These are phyloP conservation scores for Fusarium algeriense DNA, from an alignment of 2,329 filamentous ascomycete species.

Conservation along the genomic window DNA sequence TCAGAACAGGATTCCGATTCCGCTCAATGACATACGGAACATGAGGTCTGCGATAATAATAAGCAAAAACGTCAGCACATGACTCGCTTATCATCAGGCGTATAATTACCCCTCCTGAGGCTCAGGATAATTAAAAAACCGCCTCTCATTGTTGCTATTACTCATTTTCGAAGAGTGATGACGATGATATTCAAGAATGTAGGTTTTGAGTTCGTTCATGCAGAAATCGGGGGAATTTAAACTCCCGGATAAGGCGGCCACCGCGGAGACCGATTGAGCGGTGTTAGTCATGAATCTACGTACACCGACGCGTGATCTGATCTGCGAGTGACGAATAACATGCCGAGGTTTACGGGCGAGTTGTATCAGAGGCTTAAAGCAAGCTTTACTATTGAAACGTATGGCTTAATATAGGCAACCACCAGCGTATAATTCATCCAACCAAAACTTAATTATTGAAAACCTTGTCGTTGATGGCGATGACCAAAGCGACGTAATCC, in stretches of 20 bases:
- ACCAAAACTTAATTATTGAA: slow-evolving; percentile 10
- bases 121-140: slow-evolving; percentile 41
- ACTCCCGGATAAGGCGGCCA: slow-evolving; percentile 22
- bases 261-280: slow-evolving; percentile 27
- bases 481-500: slow-evolving; percentile 13
- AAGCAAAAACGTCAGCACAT: slow-evolving; percentile 25
- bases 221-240: slow-evolving; percentile 18
- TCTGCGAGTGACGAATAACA: slow-evolving; percentile 5
- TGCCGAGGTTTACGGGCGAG: neutral
- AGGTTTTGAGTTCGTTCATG: neutral
- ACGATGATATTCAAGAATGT: neutral
- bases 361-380: neutral
- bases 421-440: neutral
- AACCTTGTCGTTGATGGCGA: slow-evolving; percentile 21
- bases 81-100: neutral
- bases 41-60: slow-evolving; percentile 28
- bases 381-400: neutral
- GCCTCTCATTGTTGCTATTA: neutral
- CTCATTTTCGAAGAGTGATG: slow-evolving; percentile 9
- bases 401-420: neutral
- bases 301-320: slow-evolving; percentile 32
- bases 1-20: slow-evolving; percentile 36
- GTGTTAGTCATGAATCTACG: slow-evolving; percentile 26
- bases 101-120: slow-evolving; percentile 33
- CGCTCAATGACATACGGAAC: slow-evolving; percentile 35